A percentile compares a stretch with the other conserved stretches of the same genome.
These are phyloP conservation scores for Pythium insidiosum DNA, from an alignment of 352 stramenopile genomes.

Conservation along the genomic window DNA sequence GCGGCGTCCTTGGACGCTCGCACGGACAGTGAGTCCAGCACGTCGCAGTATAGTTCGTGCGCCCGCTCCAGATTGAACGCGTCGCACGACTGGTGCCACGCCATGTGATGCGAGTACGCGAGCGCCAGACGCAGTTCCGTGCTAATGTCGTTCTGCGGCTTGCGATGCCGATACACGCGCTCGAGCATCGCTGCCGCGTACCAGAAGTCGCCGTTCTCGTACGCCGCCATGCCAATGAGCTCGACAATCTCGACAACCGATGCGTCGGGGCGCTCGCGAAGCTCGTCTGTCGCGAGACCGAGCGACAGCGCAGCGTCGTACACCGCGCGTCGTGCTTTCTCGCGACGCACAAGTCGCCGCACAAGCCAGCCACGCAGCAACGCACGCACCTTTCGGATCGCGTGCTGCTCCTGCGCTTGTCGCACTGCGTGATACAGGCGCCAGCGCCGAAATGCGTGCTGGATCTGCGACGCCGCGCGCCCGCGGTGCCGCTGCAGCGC, in stretches of 20 bases:
- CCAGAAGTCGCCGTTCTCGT: constrained; percentile 41
- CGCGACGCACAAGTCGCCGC: constrained; percentile 28
- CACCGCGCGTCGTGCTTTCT: constrained; percentile 21
- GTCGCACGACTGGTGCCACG: constrained; percentile 56
- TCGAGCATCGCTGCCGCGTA: constrained; percentile 45
- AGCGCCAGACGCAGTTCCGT: constrained; percentile 15
- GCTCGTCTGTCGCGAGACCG: background rate
- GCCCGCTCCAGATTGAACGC: constrained; percentile 34
- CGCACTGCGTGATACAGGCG: constrained; percentile 20
- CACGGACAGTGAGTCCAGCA: constrained; percentile 18
- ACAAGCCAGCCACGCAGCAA: constrained; percentile 40
- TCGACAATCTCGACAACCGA: constrained; percentile 24
- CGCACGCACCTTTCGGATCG: constrained; percentile 21
- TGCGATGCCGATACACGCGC: constrained; percentile 10
- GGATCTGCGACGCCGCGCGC: constrained; percentile 29
- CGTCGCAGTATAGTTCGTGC: constrained; percentile 31
- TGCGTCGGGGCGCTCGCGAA: constrained; percentile 10
- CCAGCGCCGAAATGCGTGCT: constrained; percentile 26
- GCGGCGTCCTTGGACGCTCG: background rate
- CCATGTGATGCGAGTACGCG: constrained; percentile 59
- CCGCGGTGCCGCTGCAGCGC: constrained; percentile 9
- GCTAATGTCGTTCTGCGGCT: constrained; percentile 2
- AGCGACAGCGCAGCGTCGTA: constrained; percentile 15
- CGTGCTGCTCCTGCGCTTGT: constrained; percentile 23
- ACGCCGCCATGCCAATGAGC: constrained; percentile 30